These are phyloP conservation scores for Malassezia furfur DNA, from an alignment of 1,284 basidiomycete genomes.

Conservation along the genomic window DNA sequence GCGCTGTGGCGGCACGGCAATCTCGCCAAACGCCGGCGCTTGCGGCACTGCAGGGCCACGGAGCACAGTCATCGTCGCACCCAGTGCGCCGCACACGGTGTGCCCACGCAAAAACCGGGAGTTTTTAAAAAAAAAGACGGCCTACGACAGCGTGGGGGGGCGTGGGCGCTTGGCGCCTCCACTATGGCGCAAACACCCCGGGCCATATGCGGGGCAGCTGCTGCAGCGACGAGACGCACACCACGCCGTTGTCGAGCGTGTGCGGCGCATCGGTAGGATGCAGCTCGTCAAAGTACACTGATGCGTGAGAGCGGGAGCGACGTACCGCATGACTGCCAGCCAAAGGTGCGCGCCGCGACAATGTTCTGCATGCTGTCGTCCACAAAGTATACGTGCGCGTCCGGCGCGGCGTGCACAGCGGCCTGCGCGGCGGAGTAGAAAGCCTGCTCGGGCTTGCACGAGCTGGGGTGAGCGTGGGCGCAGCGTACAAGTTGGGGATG, in stretches of 20 bases:
- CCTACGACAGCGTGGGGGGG: too few relatives aligned
- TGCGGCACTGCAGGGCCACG: too few relatives aligned
- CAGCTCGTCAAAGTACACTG: conserved; percentile 31
- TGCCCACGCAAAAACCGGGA: too few relatives aligned
- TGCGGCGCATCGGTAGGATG: background rate
- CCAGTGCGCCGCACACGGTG: too few relatives aligned
- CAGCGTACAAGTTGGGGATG: conserved; percentile 53
- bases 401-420: conserved; percentile 19
- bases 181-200: conserved; percentile 20
- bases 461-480: conserved; percentile 23
- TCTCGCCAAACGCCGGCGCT: too few relatives aligned
- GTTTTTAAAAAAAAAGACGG: too few relatives aligned
- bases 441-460: conserved; percentile 66
- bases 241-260: conserved; percentile 20
- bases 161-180: too few relatives aligned
- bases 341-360: conserved; percentile 32
- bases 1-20: too few relatives aligned
- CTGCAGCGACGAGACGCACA: conserved; percentile 26
- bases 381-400: conserved; percentile 35
- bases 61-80: too few relatives aligned
- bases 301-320: background rate
- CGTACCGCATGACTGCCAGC: conserved; percentile 34
- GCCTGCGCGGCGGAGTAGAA: conserved; percentile 34
- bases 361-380: conserved; percentile 44
- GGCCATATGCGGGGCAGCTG: conserved; percentile 33